These are phyloP conservation scores for Canna indica DNA, from an alignment of 176 grass and related monocot species.

Conservation along the genomic window DNA sequence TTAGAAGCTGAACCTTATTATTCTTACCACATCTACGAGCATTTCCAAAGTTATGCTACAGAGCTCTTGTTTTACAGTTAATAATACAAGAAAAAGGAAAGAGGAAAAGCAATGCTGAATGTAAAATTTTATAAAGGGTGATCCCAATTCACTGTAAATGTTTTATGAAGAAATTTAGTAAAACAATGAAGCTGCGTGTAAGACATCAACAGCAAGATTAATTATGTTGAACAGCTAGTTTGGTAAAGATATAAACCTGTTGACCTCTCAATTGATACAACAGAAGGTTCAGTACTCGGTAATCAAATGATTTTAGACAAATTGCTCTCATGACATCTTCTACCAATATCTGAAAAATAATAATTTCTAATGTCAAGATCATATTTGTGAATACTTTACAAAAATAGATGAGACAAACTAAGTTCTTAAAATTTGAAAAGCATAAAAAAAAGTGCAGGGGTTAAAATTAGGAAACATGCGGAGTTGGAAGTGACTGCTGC, in stretches of 20 bases:
- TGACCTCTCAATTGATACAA: conserved; percentile 59
- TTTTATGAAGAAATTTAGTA: neutral
- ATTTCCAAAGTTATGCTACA: neutral
- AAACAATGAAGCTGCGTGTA: neutral
- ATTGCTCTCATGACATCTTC: conserved; percentile 78
- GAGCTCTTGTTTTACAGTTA: neutral
- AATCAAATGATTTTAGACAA: conserved; percentile 96
- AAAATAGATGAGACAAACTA: neutral
- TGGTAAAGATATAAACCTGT: conserved; percentile 39
- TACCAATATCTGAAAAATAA: conserved; percentile 51
- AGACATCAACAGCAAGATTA: neutral
- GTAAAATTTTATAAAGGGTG: too few relatives aligned
- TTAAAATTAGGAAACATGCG: neutral
- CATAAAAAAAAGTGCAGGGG: neutral
- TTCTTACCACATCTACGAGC: neutral
- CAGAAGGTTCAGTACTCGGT: conserved; percentile 76
- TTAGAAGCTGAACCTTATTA: neutral
- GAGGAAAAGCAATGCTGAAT: neutral
- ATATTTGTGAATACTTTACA: neutral
- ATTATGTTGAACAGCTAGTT: neutral
- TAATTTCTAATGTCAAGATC: conserved; percentile 17
- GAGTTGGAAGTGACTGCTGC: too few relatives aligned
- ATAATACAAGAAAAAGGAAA: neutral
- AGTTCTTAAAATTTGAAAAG: neutral
- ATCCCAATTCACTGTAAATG: too few relatives aligned